Percentiles rank a stretch among this genome's conserved stretches.
Evolutionary conservation across 768 basidiomycete species (phyloP).

Genomic region (Mycena olivaceomarginata): DNA sequence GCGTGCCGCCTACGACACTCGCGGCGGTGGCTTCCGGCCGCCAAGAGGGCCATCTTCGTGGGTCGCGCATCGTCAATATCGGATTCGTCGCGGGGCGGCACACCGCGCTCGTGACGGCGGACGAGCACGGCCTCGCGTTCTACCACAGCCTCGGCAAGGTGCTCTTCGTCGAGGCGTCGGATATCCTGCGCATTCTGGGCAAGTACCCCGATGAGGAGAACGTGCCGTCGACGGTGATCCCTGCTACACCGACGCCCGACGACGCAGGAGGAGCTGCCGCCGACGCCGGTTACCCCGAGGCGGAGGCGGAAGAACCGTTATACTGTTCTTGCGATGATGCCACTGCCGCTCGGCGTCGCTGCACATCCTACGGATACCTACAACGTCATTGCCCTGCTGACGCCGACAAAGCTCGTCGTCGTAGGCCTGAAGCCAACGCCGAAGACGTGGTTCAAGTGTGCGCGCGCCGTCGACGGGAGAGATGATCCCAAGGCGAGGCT

Average conservation of each 20-base stretch:
- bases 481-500: conserved; percentile 65
- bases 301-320: conserved; percentile 73
- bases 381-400: conserved; percentile 89
- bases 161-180: conserved; percentile 95
- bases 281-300: conserved; percentile 52
- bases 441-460: conserved; percentile 92
- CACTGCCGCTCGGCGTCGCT: conserved; percentile 86
- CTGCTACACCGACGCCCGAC: conserved; percentile 38
- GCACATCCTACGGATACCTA: conserved; percentile 88
- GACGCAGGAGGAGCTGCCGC: conserved; percentile 44
- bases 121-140: conserved; percentile 94
- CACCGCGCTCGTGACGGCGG: conserved; percentile 93
- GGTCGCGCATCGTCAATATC: conserved; percentile 87
- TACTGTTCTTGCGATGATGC: conserved; percentile 85
- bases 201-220: conserved; percentile 82
- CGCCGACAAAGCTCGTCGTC: conserved; percentile 92
- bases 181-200: conserved; percentile 94
- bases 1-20: conserved; percentile 81
- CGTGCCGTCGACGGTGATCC: conserved; percentile 33
- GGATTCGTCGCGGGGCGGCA: conserved; percentile 94
- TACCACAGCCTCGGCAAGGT: conserved; percentile 97
- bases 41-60: conserved; percentile 90
- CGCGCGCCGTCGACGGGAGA: conserved; percentile 72
- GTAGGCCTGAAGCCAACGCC: conserved; percentile 95
- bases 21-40: conserved; percentile 83